Conservation (phyloP, 2,329 filamentous ascomycete genomes). For the Colletotrichum gigasporum region DNA sequence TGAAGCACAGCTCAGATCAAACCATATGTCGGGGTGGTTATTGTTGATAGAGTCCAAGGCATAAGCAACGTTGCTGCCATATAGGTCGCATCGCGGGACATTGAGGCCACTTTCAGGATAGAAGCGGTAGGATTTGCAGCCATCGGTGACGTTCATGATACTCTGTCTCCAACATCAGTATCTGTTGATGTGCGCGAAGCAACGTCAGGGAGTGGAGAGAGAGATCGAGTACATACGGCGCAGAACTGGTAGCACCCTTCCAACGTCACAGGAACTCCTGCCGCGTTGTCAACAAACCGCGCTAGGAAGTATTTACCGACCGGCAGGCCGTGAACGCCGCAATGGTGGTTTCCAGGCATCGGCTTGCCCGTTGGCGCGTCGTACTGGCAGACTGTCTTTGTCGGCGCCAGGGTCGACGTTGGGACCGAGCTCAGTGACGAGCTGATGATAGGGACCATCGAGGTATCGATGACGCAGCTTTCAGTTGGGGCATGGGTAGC, state of each 20-base stretch:
- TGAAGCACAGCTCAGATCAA: slow-evolving; percentile 47
- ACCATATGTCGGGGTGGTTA: slow-evolving; percentile 43
- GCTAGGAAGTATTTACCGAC: slow-evolving; percentile 48
- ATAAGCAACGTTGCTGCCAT: slow-evolving; percentile 43
- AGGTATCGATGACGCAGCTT: slow-evolving; percentile 44
- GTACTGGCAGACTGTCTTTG: slow-evolving; percentile 43
- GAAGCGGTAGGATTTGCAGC: slow-evolving; percentile 48
- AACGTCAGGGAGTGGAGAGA: neutral
- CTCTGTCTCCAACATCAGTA: slow-evolving; percentile 35
- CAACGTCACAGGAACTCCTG: slow-evolving; percentile 44
- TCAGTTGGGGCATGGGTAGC: neutral
- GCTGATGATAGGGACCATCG: slow-evolving; percentile 42
- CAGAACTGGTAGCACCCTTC: slow-evolving; percentile 55
- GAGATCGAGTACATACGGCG: slow-evolving; percentile 37
- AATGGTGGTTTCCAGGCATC: slow-evolving; percentile 41
- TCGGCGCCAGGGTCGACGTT: slow-evolving; percentile 37
- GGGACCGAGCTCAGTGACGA: slow-evolving; percentile 37
- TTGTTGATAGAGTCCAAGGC: slow-evolving; percentile 41
- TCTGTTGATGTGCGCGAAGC: neutral
- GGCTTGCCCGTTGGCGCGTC: slow-evolving; percentile 42
- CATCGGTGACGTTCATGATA: slow-evolving; percentile 40
- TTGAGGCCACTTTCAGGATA: slow-evolving; percentile 41
- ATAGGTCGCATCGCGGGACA: slow-evolving; percentile 46
- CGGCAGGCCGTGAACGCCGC: slow-evolving; percentile 48
- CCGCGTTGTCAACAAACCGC: slow-evolving; percentile 47